Percentiles rank a stretch among this genome's conserved stretches.
Conservation (phyloP, 2,329 filamentous ascomycete genomes). For the Ustilaginoidea virens region DNA sequence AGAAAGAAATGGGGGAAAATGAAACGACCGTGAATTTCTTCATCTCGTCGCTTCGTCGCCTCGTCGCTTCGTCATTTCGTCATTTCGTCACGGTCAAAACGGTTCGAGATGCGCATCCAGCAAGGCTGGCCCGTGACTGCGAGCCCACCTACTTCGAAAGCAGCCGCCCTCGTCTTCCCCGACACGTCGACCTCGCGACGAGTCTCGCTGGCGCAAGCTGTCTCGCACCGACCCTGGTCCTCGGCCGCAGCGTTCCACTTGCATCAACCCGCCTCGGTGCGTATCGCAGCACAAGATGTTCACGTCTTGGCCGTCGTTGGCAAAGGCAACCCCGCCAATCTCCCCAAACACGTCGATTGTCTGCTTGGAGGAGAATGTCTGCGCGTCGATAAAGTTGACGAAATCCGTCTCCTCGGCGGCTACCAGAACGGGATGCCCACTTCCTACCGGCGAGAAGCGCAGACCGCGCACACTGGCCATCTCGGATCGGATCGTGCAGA, state of each 20-base stretch:
- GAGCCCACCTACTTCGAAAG: conserved; percentile 3
- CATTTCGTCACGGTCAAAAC: conserved; percentile 6
- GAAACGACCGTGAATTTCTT: too few species aligned
- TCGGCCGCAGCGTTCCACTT: conserved; percentile 34
- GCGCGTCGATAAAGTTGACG: conserved; percentile 54
- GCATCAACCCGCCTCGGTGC: conserved; percentile 49
- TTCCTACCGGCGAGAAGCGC: conserved; percentile 56
- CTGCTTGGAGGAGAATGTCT: conserved; percentile 49
- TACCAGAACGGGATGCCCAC: conserved; percentile 50
- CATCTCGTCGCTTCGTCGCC: background rate
- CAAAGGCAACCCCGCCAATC: conserved; percentile 52
- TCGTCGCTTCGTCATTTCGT: background rate
- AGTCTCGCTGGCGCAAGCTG: conserved; percentile 7
- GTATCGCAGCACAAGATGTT: conserved; percentile 52
- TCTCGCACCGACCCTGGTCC: conserved; percentile 12
- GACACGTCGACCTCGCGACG: background rate
- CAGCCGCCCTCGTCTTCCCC: conserved; percentile 3
- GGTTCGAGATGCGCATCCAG: conserved; percentile 9
- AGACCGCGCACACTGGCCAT: conserved; percentile 56
- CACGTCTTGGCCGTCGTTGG: conserved; percentile 52
- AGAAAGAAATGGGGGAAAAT: too few species aligned
- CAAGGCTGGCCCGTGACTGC: conserved; percentile 3
- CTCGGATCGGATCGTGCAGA: conserved; percentile 43
- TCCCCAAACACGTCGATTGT: conserved; percentile 62
- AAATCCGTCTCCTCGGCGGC: conserved; percentile 64